Percentiles rank a stretch among this genome's conserved stretches.
phyloP scores from a whole-genome alignment of 108 stramenopile species.

The Skeletonema marinoi region DNA sequence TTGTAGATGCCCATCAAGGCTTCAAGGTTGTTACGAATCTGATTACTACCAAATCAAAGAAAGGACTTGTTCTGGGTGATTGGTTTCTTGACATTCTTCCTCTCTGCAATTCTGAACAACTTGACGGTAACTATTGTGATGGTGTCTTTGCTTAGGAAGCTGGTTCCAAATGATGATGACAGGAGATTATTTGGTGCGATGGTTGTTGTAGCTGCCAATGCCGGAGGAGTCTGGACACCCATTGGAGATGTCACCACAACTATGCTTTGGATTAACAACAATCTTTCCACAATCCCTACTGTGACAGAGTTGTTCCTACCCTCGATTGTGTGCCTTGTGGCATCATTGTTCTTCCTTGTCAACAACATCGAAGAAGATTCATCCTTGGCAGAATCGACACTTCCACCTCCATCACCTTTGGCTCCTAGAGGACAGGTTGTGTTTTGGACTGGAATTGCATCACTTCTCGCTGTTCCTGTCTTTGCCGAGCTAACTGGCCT shows the following conservation, averaged over 20 bases:
- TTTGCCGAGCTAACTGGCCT: constrained; percentile 91
- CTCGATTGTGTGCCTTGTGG: constrained; percentile 83
- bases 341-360: constrained; percentile 82
- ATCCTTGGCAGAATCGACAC: constrained; percentile 37
- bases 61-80: constrained; percentile 90
- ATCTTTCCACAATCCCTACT: constrained; percentile 90
- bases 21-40: constrained; percentile 94
- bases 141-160: constrained; percentile 85
- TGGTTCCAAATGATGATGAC: constrained; percentile 84
- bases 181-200: constrained; percentile 91
- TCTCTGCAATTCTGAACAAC: constrained; percentile 92
- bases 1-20: constrained; percentile 94
- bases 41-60: constrained; percentile 91
- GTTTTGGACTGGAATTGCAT: constrained; percentile 87
- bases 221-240: constrained; percentile 96
- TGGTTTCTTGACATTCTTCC: constrained; percentile 91
- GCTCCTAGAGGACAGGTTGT: constrained; percentile 86
- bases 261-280: constrained; percentile 95
- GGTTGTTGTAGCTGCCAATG: constrained; percentile 95
- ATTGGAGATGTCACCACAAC: constrained; percentile 96
- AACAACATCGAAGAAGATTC: constrained; percentile 83
- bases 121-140: constrained; percentile 95
- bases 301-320: constrained; percentile 88
- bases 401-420: constrained; percentile 73
- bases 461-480: constrained; percentile 84